Evolutionary conservation across 2,329 filamentous ascomycete genomes (phyloP).

Genomic region (Penicillium sp.): DNA sequence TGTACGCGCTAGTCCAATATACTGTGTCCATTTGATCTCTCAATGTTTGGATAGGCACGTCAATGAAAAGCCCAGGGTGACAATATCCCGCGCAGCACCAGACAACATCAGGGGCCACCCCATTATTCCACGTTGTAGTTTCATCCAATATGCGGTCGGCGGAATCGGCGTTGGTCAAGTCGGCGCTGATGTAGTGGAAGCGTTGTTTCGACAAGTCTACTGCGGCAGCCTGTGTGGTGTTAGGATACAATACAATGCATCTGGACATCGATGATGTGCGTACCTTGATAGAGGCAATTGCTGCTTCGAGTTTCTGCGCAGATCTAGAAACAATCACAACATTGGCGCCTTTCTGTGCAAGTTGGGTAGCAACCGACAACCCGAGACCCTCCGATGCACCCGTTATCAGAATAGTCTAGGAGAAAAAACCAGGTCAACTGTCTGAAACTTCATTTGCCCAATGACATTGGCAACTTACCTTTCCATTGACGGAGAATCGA

Average conservation of each 20-base stretch:
- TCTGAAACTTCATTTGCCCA: not conserved
- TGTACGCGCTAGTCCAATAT: constrained; percentile 82
- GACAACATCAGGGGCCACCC: constrained; percentile 71
- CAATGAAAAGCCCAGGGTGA: constrained; percentile 71
- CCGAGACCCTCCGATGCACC: constrained; percentile 94
- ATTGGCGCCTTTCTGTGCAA: constrained; percentile 80
- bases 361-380: constrained; percentile 65
- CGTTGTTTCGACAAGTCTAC: constrained; percentile 63
- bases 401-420: constrained; percentile 79
- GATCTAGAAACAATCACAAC: constrained; percentile 81
- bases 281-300: constrained; percentile 64
- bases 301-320: constrained; percentile 66
- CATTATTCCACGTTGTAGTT: constrained; percentile 74
- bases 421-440: not conserved
- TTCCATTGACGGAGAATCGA: constrained; percentile 78
- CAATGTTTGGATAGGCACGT: constrained; percentile 63
- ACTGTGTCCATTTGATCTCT: constrained; percentile 86
- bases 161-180: constrained; percentile 69
- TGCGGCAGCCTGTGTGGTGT: constrained; percentile 55
- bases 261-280: constrained; percentile 20
- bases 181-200: constrained; percentile 79
- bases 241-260: constrained; percentile 7
- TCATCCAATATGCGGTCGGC: constrained; percentile 67
- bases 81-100: constrained; percentile 84
- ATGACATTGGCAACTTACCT: constrained; percentile 50